Evolutionary conservation across 129 eudicot genomes (phyloP), one percentile per base, ranked within the genome.

Genomic region (Helianthus tuberosus): DNA sequence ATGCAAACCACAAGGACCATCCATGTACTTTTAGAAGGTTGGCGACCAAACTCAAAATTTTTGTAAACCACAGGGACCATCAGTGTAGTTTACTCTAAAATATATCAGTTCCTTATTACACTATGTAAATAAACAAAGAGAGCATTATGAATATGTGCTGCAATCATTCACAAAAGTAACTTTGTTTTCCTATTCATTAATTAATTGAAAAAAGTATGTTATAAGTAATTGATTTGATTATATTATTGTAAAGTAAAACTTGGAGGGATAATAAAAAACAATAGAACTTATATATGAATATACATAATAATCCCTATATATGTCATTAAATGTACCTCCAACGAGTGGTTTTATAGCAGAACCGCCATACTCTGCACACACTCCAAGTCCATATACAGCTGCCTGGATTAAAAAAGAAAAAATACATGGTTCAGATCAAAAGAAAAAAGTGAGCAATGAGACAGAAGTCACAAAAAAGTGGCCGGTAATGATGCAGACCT

Each of bases 311-410:
- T 12, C 36, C 48, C 35, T 47, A 38, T 14, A 54, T 39, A n/a
- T 41, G 76, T 12, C 61, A 46, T 38, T 68, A 23, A 12, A 8
- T 10, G 44, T 88, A 94, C 99, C 99, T 79, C 97, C 97, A 25
- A 86, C 89, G 44, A 94, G 92, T 55, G 97, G 94, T 82, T 95
- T 95, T 51, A 95, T 91, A 41, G 72, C 96, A 73, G 99, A 64
- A 39, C 97, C 99, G 47, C 99, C 99, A 89, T 58, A 89, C 60
- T 95, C 99, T n/a, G 99, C 97, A 72, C 99, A 95, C 20, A 95
- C 97, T n/a, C 99, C 99, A 79, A 95, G 99, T 69, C 99, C 99
- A 82, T 95, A 95, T 5, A 91, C 99, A 75, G 99, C 99, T 36
- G 99, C 99, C 99, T 95, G 90, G 52, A 61, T 29, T 76, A 27